A percentile compares a stretch with the other conserved stretches of the same genome.
phyloP scores from a whole-genome alignment of 164 flowering plant species.

The Houttuynia cordata region DNA sequence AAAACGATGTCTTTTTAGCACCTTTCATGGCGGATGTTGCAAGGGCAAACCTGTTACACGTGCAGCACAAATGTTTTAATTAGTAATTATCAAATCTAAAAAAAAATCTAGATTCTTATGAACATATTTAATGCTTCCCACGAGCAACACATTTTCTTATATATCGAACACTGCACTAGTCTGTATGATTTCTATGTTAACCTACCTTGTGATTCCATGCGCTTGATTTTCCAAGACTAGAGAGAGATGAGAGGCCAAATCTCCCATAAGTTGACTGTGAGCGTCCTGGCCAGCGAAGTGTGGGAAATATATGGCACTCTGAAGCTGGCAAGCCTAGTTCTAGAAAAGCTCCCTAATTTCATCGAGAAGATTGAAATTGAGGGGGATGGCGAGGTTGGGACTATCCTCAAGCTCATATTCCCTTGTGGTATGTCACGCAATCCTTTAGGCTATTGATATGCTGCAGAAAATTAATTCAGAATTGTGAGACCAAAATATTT shows the following conservation, averaged over 20 bases:
- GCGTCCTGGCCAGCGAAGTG: slow-evolving; percentile 3
- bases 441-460: not conserved
- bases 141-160: too few relatives aligned
- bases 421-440: slow-evolving; percentile 2
- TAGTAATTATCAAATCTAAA: too few relatives aligned
- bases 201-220: too few relatives aligned
- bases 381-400: slow-evolving; percentile 13
- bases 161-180: not conserved
- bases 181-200: too few relatives aligned
- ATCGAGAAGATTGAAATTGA: slow-evolving; percentile 6
- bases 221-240: too few relatives aligned
- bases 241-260: slow-evolving; percentile 4
- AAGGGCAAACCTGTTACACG: too few relatives aligned
- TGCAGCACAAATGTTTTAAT: too few relatives aligned
- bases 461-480: not conserved
- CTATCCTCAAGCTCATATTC: slow-evolving; percentile 5
- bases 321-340: not conserved
- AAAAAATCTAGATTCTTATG: too few relatives aligned
- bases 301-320: slow-evolving; percentile 8
- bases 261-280: slow-evolving; percentile 5
- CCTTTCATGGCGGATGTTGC: too few relatives aligned
- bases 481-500: not conserved
- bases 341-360: slow-evolving; percentile 1
- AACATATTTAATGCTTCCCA: too few relatives aligned
- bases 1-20: too few relatives aligned